Evolutionary conservation across 1,284 basidiomycete genomes (phyloP), one percentile per base, ranked within the genome.

Genomic region (Sporisorium scitamineum): DNA sequence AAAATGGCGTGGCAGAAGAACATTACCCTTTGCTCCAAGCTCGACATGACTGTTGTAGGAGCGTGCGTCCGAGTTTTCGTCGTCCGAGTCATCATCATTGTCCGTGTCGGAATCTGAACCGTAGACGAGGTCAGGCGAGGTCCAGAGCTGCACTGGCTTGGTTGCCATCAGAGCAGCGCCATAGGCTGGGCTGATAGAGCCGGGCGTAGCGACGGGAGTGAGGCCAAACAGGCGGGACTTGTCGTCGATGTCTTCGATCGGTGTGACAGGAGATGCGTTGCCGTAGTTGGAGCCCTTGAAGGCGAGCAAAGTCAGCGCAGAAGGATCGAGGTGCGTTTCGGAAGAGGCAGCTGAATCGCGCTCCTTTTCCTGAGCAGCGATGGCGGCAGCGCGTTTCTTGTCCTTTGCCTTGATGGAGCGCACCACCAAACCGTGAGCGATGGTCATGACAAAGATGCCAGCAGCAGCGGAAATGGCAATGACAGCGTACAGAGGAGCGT

Each of bases 371-470:
- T 68, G 65, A 34, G 65, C 65, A 18, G 68, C 68, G 42, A 69
- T 56, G 54, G 58, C 59, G 18, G 74, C 72, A 27, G 62, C 54
- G 7, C 68, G 55, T 60, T 70, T 70, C 66, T 76, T 75, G 53
- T 69, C 60, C 45, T 76, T 63, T 0, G 65, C 67, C 67, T 72
- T 71, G 72, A 78, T 64, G 22, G 60, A 65, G 11, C 76, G 67
- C 16, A 72, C 68, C 34, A 78, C 63, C 47, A 75, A 60, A 22
- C 74, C 80, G 37, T 81, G 76, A 3, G 76, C 61, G 48, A 81
- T 70, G 42, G 76, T 68, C 70, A 79, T 72, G 57, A 75, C 32
- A 26, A 81, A 78, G 54, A 80, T 45, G 27, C 76, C 80, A 2
- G 54, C 68, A 16, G 76, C 73, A 18, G 65, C 50, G 11, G 80